Percentiles rank a stretch among this genome's conserved stretches.
Evolutionary conservation across 2,329 filamentous ascomycete genomes (phyloP).

Genomic region (Fusarium papillatum): DNA sequence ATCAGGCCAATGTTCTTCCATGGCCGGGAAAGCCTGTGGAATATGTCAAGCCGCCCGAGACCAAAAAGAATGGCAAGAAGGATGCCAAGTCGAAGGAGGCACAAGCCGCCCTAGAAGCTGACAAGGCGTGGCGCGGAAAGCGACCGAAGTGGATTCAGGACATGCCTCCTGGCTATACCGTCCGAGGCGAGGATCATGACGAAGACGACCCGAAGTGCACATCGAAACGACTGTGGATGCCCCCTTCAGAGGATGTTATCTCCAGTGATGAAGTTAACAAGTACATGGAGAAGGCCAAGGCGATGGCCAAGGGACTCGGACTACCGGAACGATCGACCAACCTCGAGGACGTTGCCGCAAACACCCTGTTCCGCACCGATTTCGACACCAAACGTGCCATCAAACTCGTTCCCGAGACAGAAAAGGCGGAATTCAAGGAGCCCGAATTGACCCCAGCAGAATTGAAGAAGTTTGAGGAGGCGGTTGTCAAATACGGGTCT

Average conservation of each 20-base stretch:
- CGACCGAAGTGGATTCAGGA: conserved; percentile 96
- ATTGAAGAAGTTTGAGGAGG: conserved; percentile 92
- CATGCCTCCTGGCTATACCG: conserved; percentile 87
- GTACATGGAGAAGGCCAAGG: conserved; percentile 80
- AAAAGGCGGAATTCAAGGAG: conserved; percentile 84
- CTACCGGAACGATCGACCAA: conserved; percentile 86
- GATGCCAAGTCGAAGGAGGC: conserved; percentile 87
- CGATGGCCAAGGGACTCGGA: conserved; percentile 75
- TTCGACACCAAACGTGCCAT: conserved; percentile 82
- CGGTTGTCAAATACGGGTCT: conserved; percentile 89
- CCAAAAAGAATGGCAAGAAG: conserved; percentile 86
- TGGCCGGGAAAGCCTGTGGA: conserved; percentile 93
- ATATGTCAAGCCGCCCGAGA: conserved; percentile 89
- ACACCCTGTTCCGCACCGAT: conserved; percentile 78
- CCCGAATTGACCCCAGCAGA: conserved; percentile 85
- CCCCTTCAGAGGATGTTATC: conserved; percentile 69
- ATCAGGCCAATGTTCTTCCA: conserved; percentile 87
- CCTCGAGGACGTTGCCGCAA: conserved; percentile 85
- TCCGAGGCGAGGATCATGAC: conserved; percentile 83
- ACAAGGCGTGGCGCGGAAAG: conserved; percentile 83
- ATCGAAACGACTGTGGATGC: conserved; percentile 82
- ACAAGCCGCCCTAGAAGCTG: conserved; percentile 83
- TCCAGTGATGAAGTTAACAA: conserved; percentile 75
- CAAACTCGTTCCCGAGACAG: conserved; percentile 75
- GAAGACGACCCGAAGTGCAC: conserved; percentile 82